Evolutionary conservation across 192 early-diverging fungal species (phyloP), one percentile per base, ranked within the genome.

Genomic region (Spizellomyces sp.): DNA sequence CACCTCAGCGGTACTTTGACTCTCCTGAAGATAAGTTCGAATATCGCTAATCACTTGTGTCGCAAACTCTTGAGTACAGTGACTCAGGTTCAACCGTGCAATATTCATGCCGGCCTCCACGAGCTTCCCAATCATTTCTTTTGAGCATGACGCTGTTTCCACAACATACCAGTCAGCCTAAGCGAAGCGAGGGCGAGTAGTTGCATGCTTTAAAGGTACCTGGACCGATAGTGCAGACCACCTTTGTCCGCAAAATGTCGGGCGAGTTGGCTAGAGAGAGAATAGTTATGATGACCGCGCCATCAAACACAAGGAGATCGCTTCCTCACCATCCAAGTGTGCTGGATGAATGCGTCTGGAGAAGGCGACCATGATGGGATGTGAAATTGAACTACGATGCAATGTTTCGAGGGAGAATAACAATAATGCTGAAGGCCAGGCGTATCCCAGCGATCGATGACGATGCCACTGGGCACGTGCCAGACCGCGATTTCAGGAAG

Each of bases 1-100:
- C 45, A 88, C 83, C 47, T 86, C 71, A 5, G 80, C 79, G 10
- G 75, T 74, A 58, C 22, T 65, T 19, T 74, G 44, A 9, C 67
- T 66, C 54, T 80, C 80, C 12, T 67, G 60, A 58, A 81, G 69
- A 64, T 77, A 77, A 10, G 45, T 42, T 5, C 84, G 68, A 10
- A 88, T 65, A 59, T 82, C 70, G n/a, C 45, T 48, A 56, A 88
- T 84, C 63, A 86, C 79, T 22, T 83, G 48, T 45, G 58, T 47
- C 48, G 84, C 86, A 62, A 80, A 80, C 50, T 86, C 86, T n/a
- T 81, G 82, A 36, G 78, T 75, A 68, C 79, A 83, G 78, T 88
- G 86, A 66, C 71, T 77, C 75, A 88, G 57, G 65, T 88, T 88
- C 45, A 88, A 66, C 48, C 86, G 80, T 36, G 77, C 76, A 19